Conservation (phyloP, 2,329 filamentous ascomycete species). For the Balansia obtecta region DNA sequence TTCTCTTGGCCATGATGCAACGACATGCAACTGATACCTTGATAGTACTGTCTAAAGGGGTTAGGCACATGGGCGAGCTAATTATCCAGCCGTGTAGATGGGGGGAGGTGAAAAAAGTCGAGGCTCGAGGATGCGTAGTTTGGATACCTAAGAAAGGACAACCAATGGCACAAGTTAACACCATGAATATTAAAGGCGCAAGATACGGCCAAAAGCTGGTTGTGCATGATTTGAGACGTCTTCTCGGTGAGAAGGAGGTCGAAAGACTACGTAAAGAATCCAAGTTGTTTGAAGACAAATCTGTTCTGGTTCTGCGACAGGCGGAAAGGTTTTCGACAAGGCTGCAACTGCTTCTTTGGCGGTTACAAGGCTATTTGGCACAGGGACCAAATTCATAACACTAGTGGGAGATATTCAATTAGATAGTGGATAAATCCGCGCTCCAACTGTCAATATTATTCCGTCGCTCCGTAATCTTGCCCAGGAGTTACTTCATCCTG, state of each 20-base stretch:
- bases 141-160: constrained; percentile 21
- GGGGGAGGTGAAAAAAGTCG: constrained; percentile 28
- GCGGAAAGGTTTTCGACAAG: constrained; percentile 26
- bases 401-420: neutral
- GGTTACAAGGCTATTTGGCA: constrained; percentile 41
- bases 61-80: constrained; percentile 15
- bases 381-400: neutral
- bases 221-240: constrained; percentile 38
- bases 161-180: constrained; percentile 28
- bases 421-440: neutral
- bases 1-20: constrained; percentile 39
- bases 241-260: constrained; percentile 38
- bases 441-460: neutral
- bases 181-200: constrained; percentile 26
- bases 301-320: constrained; percentile 30
- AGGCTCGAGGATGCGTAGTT: constrained; percentile 32
- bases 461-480: too few species aligned
- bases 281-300: constrained; percentile 22
- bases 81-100: constrained; percentile 31
- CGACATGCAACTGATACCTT: constrained; percentile 33
- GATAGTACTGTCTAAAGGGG: constrained; percentile 10
- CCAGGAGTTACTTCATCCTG: too few species aligned
- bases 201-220: constrained; percentile 26
- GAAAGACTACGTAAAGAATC: constrained; percentile 24
- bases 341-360: constrained; percentile 42